Evolutionary conservation across 2,329 filamentous ascomycete genomes (phyloP).

Genomic region (Neoscytalidium dimidiatum): DNA sequence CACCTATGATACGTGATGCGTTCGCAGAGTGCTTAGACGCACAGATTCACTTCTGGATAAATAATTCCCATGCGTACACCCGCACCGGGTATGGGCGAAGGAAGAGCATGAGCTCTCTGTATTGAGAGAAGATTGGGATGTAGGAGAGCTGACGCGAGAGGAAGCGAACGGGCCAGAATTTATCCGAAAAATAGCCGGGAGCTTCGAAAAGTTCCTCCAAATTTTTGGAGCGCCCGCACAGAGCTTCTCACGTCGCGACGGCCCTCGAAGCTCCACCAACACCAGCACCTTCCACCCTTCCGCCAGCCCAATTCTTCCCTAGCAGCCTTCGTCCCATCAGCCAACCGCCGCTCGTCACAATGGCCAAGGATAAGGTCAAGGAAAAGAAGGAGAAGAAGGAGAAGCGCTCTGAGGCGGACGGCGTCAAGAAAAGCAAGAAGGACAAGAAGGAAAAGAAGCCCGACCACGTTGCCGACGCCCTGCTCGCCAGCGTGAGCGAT

Average conservation of each 20-base stretch:
- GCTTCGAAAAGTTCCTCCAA: constrained; percentile 16
- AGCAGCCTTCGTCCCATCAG: neutral
- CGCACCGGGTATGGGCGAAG: too few species aligned
- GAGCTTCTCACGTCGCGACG: constrained; percentile 15
- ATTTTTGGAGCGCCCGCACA: constrained; percentile 17
- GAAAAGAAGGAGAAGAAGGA: constrained; percentile 68
- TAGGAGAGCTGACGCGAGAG: neutral
- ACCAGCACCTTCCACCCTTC: neutral
- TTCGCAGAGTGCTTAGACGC: too few species aligned
- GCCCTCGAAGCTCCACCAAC: constrained; percentile 7
- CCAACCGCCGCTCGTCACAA: constrained; percentile 23
- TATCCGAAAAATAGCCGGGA: neutral
- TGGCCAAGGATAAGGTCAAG: constrained; percentile 43
- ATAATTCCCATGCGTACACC: too few species aligned
- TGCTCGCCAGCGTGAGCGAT: constrained; percentile 60
- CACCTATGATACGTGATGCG: too few species aligned
- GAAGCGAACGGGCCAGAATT: neutral
- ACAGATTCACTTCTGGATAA: too few species aligned
- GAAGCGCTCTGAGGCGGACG: constrained; percentile 54
- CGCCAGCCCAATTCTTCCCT: neutral
- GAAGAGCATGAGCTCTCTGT: too few species aligned
- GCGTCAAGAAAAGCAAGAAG: constrained; percentile 49
- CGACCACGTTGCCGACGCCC: constrained; percentile 56
- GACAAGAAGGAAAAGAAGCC: constrained; percentile 35
- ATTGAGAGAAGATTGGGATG: too few species aligned